phyloP scores from a whole-genome alignment of 805 yeast genomes.

The Candida railenensis region DNA sequence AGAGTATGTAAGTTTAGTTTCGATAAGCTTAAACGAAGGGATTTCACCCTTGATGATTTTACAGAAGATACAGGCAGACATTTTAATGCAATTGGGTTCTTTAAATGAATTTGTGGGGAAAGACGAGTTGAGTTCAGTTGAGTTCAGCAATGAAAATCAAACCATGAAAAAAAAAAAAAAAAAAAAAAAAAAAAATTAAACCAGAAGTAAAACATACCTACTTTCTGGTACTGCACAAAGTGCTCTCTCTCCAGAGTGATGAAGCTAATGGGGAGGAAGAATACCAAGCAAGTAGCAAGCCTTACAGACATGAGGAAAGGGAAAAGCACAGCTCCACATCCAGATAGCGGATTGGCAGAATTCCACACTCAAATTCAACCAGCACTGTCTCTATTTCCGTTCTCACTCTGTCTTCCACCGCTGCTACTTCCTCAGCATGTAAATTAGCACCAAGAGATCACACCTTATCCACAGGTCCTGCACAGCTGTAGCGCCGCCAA shows the following conservation, averaged over 20 bases:
- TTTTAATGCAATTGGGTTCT: neutral
- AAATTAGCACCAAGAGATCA: too few relatives aligned
- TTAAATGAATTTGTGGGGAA: neutral
- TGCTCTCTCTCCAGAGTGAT: neutral
- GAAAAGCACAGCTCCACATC: neutral
- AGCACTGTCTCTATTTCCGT: too few relatives aligned
- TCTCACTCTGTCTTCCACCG: too few relatives aligned
- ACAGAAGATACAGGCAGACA: conserved; percentile 75
- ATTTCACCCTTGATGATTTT: conserved; percentile 94
- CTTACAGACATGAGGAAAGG: neutral
- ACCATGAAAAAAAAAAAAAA: neutral
- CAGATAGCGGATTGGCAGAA: neutral
- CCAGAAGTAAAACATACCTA: too few relatives aligned
- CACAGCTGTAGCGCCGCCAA: neutral
- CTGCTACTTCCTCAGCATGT: too few relatives aligned
- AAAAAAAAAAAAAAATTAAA: too few relatives aligned
- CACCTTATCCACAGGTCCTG: too few relatives aligned
- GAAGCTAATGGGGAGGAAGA: neutral
- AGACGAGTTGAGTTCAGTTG: neutral
- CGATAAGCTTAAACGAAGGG: conserved; percentile 87
- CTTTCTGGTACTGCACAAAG: neutral
- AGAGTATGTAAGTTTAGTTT: conserved; percentile 77
- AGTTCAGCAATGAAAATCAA: neutral
- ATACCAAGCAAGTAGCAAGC: neutral
- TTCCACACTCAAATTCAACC: too few relatives aligned